Conservation (phyloP, 176 grass and related monocot species). For the Raddia distichophylla region DNA sequence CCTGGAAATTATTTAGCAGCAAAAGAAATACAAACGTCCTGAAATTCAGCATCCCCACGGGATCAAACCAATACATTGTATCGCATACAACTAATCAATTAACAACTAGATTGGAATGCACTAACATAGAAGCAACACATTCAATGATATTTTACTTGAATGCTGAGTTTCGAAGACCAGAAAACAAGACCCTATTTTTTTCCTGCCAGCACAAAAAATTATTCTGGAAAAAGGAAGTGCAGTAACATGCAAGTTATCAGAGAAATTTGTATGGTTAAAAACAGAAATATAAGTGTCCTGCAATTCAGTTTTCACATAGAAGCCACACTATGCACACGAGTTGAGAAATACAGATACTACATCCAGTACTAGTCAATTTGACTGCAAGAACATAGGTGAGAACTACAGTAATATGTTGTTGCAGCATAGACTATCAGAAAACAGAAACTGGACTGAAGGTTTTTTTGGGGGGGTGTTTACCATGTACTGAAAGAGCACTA, state of each 20-base stretch:
- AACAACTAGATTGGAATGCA: not conserved
- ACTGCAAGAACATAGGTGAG: not conserved
- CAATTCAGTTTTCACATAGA: slow-evolving; percentile 7
- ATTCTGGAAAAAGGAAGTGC: not conserved
- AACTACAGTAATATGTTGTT: not conserved
- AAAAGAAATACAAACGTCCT: not conserved
- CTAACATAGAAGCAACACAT: not conserved
- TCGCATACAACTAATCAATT: too few relatives aligned
- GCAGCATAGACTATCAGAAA: slow-evolving; percentile 5
- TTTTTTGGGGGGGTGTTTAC: slow-evolving; percentile 9
- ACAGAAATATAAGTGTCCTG: not conserved
- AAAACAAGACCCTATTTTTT: not conserved
- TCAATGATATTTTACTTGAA: not conserved
- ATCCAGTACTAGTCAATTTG: not conserved
- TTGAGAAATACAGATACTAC: not conserved
- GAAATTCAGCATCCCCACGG: not conserved
- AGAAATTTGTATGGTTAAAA: not conserved
- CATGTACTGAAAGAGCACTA: not conserved
- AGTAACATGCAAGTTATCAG: not conserved
- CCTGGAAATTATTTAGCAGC: too few relatives aligned
- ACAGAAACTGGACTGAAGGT: not conserved
- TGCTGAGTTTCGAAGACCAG: not conserved
- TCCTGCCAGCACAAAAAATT: not conserved
- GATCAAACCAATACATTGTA: not conserved
- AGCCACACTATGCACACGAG: not conserved